Conservation (phyloP, 352 stramenopile species). For the Globisporangium cederbergense region DNA sequence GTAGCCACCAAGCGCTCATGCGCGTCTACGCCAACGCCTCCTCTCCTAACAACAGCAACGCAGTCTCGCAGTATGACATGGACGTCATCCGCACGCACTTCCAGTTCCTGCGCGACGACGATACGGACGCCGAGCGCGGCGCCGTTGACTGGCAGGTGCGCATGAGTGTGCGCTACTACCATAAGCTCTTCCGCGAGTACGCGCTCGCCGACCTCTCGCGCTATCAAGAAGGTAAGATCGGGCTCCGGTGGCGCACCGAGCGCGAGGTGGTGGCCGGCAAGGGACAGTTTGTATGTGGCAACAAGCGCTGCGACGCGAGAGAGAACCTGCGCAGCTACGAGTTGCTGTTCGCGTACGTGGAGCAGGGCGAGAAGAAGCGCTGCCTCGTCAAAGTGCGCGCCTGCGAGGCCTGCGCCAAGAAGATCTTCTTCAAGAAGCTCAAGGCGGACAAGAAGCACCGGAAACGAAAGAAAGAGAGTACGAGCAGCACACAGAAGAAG, state of each 20-base stretch:
- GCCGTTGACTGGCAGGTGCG: conserved; percentile 68
- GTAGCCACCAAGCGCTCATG: conserved; percentile 58
- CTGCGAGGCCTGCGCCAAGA: conserved; percentile 55
- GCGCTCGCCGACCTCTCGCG: conserved; percentile 68
- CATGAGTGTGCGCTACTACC: conserved; percentile 85
- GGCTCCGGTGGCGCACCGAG: conserved; percentile 78
- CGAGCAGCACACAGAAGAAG: background rate
- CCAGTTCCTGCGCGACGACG: conserved; percentile 79
- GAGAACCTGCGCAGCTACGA: conserved; percentile 65
- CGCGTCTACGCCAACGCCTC: conserved; percentile 28
- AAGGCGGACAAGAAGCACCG: conserved; percentile 1
- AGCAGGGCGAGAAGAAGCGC: conserved; percentile 57
- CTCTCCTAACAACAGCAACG: background rate
- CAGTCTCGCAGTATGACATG: conserved; percentile 32
- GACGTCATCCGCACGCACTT: conserved; percentile 45
- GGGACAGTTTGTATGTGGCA: conserved; percentile 78
- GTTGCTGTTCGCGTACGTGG: conserved; percentile 73
- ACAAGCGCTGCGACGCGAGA: conserved; percentile 58
- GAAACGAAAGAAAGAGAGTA: background rate
- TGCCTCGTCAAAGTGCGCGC: conserved; percentile 80
- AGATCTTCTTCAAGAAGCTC: conserved; percentile 72
- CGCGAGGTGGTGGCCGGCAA: conserved; percentile 71
- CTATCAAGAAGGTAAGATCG: conserved; percentile 62
- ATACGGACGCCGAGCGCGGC: conserved; percentile 41
- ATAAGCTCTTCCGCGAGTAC: conserved; percentile 80